Evolutionary conservation across 2,329 filamentous ascomycete genomes (phyloP).

Genomic region (Orbilia oligospora): DNA sequence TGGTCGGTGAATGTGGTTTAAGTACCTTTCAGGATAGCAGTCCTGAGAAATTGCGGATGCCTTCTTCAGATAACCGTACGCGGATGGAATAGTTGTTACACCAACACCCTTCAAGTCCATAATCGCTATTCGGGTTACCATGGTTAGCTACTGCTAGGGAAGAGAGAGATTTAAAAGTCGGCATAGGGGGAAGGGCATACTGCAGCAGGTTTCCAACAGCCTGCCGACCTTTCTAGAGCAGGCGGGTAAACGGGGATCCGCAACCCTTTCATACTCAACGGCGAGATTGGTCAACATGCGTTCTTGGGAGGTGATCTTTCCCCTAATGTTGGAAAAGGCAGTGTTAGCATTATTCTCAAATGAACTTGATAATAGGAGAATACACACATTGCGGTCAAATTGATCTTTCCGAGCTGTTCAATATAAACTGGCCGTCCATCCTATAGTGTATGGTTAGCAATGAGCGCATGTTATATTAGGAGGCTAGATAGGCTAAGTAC

Average conservation of each 20-base stretch:
- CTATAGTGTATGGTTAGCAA: slow-evolving; percentile 68
- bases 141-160: background rate
- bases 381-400: slow-evolving; percentile 84
- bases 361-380: background rate
- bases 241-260: slow-evolving; percentile 91
- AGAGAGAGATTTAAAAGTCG: too few relatives aligned
- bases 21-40: slow-evolving; percentile 91
- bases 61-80: slow-evolving; percentile 88
- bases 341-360: background rate
- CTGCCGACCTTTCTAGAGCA: slow-evolving; percentile 92
- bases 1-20: background rate
- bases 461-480: too few relatives aligned
- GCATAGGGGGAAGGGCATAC: slow-evolving; percentile 37
- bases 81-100: slow-evolving; percentile 82
- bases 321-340: slow-evolving; percentile 11
- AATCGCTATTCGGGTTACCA: slow-evolving; percentile 71
- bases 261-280: slow-evolving; percentile 96
- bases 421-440: slow-evolving; percentile 98
- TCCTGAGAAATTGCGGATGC: slow-evolving; percentile 94
- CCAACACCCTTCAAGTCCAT: slow-evolving; percentile 98
- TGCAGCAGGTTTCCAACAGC: slow-evolving; percentile 97
- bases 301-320: slow-evolving; percentile 88
- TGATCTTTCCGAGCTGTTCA: slow-evolving; percentile 93
- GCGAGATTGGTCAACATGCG: slow-evolving; percentile 98
- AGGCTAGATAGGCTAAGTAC: slow-evolving; percentile 67